Percentiles rank a stretch among this genome's conserved stretches.
Conservation (phyloP, 2,329 filamentous ascomycete species). For the Cordyceps javanica region DNA sequence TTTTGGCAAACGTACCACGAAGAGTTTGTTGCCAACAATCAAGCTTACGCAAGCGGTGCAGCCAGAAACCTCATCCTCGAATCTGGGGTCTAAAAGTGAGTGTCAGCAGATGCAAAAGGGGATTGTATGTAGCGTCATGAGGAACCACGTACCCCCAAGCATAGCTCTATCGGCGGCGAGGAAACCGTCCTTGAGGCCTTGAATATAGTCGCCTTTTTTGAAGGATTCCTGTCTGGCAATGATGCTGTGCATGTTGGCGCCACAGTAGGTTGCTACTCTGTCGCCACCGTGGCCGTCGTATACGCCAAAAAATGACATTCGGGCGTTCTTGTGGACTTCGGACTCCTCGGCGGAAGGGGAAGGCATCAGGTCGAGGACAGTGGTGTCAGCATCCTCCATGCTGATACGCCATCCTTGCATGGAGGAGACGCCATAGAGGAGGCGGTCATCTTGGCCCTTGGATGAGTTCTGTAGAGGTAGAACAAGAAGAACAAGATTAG, state of each 20-base stretch:
- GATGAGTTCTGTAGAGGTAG: constrained; percentile 64
- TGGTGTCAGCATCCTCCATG: constrained; percentile 96
- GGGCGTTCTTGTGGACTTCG: constrained; percentile 57
- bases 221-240: constrained; percentile 92
- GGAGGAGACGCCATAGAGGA: constrained; percentile 89
- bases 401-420: constrained; percentile 99
- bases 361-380: constrained; percentile 78
- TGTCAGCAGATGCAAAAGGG: neutral
- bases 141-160: constrained; percentile 65
- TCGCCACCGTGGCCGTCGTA: constrained; percentile 97
- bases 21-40: constrained; percentile 87
- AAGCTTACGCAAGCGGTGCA: constrained; percentile 92
- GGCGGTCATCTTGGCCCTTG: constrained; percentile 84
- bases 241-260: constrained; percentile 89
- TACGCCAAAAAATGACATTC: constrained; percentile 93
- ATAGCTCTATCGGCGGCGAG: constrained; percentile 94
- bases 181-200: constrained; percentile 95
- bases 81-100: constrained; percentile 71
- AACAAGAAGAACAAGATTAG: neutral
- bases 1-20: constrained; percentile 64
- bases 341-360: constrained; percentile 45
- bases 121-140: neutral
- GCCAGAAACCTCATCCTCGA: constrained; percentile 95
- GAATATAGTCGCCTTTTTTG: constrained; percentile 83
- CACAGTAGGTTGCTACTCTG: constrained; percentile 89